phyloP scores from a whole-genome alignment of 331 rosid genomes.

The Arachis monticola region DNA sequence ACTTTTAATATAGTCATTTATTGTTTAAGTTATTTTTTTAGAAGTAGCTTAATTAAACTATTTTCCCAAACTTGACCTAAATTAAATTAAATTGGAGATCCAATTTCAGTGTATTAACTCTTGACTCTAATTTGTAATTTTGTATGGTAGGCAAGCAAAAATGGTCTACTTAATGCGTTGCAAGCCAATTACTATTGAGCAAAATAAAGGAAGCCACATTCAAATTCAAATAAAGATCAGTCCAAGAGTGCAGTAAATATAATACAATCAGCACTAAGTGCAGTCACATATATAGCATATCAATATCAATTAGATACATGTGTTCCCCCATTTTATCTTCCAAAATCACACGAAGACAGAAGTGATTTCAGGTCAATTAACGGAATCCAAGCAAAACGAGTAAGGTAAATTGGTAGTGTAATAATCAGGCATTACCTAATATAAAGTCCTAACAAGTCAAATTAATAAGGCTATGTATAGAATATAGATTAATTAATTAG shows the following conservation, averaged over 20 bases:
- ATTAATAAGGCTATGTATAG: neutral
- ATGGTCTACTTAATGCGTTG: too few species aligned
- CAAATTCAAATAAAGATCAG: neutral
- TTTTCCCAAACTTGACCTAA: too few species aligned
- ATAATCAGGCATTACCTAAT: neutral
- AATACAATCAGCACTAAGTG: neutral
- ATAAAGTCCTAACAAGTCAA: neutral
- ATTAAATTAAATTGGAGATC: too few species aligned
- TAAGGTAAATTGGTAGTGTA: neutral
- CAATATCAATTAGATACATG: too few species aligned
- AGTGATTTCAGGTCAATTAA: neutral
- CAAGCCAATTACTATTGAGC: too few species aligned
- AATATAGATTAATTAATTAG: constrained; percentile 9
- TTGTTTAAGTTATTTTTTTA: too few species aligned
- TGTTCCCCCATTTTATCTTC: neutral
- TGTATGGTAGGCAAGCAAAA: too few species aligned
- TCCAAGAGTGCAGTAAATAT: neutral
- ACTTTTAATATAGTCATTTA: too few species aligned
- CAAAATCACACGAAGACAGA: neutral
- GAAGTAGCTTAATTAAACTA: too few species aligned
- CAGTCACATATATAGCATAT: neutral
- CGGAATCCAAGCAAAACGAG: neutral
- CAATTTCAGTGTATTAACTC: too few species aligned
- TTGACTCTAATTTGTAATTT: too few species aligned
- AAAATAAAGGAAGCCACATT: too few species aligned